Base-by-base conservation (phyloP, 352 stramenopile species). In the Stramenopiles sp. region DNA sequence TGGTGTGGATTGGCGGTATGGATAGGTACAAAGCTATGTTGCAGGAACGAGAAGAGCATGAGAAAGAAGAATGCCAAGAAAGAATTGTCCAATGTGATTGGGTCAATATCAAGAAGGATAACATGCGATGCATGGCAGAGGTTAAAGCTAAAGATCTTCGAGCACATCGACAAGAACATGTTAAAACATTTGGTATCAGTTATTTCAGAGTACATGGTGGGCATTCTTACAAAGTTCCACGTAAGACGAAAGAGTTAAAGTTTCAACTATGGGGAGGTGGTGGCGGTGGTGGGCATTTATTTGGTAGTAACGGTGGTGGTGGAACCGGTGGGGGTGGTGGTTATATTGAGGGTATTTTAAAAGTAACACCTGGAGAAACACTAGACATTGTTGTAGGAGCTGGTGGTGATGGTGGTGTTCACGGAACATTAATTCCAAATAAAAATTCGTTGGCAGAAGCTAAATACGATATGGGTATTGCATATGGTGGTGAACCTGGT, bases 211-310 rank as follows among this genome's bases (percentile, higher is more conserved):
- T 78, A 6, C 30, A 77, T 1, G 79, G 79, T 32, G 31, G 23
- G 63, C 65, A 82, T 43, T 43, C 32, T 31, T 81, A 27, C n/a
- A 77, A 78, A 38, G 79, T 82, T 31, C 79, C 79, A 0, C 53
- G 29, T 0, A 80, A 81, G 76, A 78, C 43, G 23, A 29, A 53
- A 1, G 33, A 27, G 13, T 20, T 82, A n/a, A 31, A 81, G 1
- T 31, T 82, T 6, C 77, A 82, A 30, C n/a, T 81, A 6, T 82
- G 79, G 79, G 79, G 79, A 27, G 79, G 32, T 6, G 79, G 79
- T 38, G 79, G 79, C 27, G 79, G 79, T 20, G 79, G 20, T 0
- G 79, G 79, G 1, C 4, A 78, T 31, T 0, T 81, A 6, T 30
- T n/a, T n/a, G n/a, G n/a, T n/a, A n/a, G 32, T 23, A 78, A 63